Evolutionary conservation across 768 basidiomycete genomes (phyloP).

Genomic region (Tricholoma terreum): DNA sequence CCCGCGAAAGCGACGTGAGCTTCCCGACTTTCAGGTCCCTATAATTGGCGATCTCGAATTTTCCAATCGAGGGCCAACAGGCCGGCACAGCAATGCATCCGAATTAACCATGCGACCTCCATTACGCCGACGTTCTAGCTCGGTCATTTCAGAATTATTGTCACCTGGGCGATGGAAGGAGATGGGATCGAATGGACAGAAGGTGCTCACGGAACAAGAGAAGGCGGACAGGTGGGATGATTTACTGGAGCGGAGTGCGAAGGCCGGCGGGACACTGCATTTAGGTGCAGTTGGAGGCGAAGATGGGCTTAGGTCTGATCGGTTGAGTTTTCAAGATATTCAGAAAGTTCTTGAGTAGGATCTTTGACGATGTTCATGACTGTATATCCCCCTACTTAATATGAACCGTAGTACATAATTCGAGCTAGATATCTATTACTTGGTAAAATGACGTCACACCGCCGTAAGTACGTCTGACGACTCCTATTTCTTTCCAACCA

Average conservation of each 20-base stretch:
- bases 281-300: conserved; percentile 37
- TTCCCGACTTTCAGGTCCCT: background rate
- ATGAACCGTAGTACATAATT: too few relatives aligned
- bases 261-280: conserved; percentile 73
- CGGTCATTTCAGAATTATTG: conserved; percentile 16
- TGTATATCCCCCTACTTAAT: too few relatives aligned
- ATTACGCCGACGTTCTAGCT: conserved; percentile 17
- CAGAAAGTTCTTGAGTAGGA: too few relatives aligned
- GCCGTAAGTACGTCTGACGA: too few relatives aligned
- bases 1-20: background rate
- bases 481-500: background rate
- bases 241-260: conserved; percentile 59
- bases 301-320: conserved; percentile 14
- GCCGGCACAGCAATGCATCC: conserved; percentile 20
- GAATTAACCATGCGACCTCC: conserved; percentile 16
- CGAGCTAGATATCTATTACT: too few relatives aligned
- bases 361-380: too few relatives aligned
- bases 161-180: conserved; percentile 39
- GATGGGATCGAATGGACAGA: conserved; percentile 25
- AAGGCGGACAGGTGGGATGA: conserved; percentile 73
- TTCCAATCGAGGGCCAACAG: conserved; percentile 20
- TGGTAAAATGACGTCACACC: too few relatives aligned
- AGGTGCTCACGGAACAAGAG: conserved; percentile 59
- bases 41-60: background rate
- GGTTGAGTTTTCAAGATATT: conserved; percentile 12